These are phyloP conservation scores for Phytophthora gonapodyides DNA, from an alignment of 352 stramenopile species.

Conservation along the genomic window DNA sequence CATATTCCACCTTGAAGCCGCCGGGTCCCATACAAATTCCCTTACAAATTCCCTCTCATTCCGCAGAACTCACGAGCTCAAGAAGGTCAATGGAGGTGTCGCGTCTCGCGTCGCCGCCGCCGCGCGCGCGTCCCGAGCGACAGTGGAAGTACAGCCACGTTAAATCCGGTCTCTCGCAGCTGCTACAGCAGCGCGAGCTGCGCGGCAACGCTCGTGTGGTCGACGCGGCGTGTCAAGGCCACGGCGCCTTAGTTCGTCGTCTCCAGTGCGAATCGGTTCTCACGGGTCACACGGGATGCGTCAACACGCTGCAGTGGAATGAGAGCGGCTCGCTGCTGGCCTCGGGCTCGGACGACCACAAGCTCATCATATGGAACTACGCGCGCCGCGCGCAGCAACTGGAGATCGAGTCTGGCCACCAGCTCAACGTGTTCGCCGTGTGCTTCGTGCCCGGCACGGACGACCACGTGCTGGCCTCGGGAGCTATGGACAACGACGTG, in stretches of 20 bases:
- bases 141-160: slow-evolving; percentile 47
- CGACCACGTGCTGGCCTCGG: slow-evolving; percentile 78
- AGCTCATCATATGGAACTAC: slow-evolving; percentile 85
- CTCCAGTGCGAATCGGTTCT: slow-evolving; percentile 63
- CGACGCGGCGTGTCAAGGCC: slow-evolving; percentile 52
- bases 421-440: slow-evolving; percentile 88
- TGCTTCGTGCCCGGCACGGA: slow-evolving; percentile 84
- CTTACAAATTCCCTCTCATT: background rate
- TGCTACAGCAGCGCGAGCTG: slow-evolving; percentile 62
- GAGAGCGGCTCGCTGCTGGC: slow-evolving; percentile 62
- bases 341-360: slow-evolving; percentile 86
- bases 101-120: background rate
- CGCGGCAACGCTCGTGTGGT: slow-evolving; percentile 53
- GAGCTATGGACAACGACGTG: slow-evolving; percentile 85
- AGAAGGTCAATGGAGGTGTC: slow-evolving; percentile 27
- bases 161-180: slow-evolving; percentile 29
- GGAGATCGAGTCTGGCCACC: slow-evolving; percentile 75
- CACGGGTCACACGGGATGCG: slow-evolving; percentile 67
- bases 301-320: slow-evolving; percentile 90
- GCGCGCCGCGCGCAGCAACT: slow-evolving; percentile 49
- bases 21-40: slow-evolving; percentile 11
- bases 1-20: slow-evolving; percentile 19
- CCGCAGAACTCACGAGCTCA: background rate
- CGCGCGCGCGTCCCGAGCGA: slow-evolving; percentile 12
- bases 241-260: slow-evolving; percentile 62